Conservation (phyloP, 1,139 yeast species). For the Taiozyma sp. region DNA sequence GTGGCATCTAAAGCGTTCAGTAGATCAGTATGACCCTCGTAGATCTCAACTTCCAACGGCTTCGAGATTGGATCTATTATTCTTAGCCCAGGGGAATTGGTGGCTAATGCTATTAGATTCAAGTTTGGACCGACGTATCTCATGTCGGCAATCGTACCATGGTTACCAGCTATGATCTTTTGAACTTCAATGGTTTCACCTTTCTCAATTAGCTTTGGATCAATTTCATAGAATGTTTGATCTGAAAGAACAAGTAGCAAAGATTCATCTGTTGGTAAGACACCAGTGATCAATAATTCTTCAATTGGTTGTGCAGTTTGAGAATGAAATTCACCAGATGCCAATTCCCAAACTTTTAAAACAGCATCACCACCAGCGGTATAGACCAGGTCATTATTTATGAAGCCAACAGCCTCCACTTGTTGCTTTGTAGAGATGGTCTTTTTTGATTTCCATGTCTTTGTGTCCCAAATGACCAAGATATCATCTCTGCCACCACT, state of each 20-base stretch:
- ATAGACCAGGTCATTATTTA: constrained; percentile 75
- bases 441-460: constrained; percentile 48
- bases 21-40: constrained; percentile 81
- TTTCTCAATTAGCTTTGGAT: constrained; percentile 27
- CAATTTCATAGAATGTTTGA: constrained; percentile 66
- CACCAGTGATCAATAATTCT: constrained; percentile 63
- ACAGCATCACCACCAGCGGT: constrained; percentile 83
- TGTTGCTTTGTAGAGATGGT: constrained; percentile 74
- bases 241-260: constrained; percentile 61
- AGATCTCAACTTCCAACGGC: constrained; percentile 58
- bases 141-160: constrained; percentile 91
- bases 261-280: constrained; percentile 32
- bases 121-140: constrained; percentile 64
- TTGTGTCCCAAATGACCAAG: constrained; percentile 48
- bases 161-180: constrained; percentile 80
- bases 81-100: constrained; percentile 90
- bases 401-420: constrained; percentile 76
- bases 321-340: constrained; percentile 61
- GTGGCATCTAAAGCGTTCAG: constrained; percentile 76
- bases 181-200: constrained; percentile 37
- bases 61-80: constrained; percentile 47
- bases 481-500: constrained; percentile 91
- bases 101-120: constrained; percentile 68
- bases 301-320: constrained; percentile 51
- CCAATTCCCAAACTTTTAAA: constrained; percentile 55